phyloP scores from a whole-genome alignment of 2,329 filamentous ascomycete species.

The Bipolaris zeicola region DNA sequence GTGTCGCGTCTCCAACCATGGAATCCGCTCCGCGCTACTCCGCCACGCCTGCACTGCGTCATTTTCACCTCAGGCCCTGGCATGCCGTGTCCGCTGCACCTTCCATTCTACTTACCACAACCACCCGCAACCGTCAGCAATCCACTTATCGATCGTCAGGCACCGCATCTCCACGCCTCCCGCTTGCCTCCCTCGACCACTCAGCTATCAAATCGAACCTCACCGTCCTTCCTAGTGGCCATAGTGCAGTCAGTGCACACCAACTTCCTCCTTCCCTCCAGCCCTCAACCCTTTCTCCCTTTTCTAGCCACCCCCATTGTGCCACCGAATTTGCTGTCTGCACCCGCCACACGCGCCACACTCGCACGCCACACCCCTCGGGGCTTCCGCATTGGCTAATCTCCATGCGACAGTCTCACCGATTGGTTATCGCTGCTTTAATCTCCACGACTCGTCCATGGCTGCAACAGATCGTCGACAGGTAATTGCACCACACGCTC shows the following conservation, averaged over 20 bases:
- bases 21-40: not conserved
- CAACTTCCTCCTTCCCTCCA: not conserved
- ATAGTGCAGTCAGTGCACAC: not conserved
- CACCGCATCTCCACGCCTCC: slow-evolving; percentile 4
- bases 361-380: not conserved
- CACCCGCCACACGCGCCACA: not conserved
- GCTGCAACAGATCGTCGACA: not conserved
- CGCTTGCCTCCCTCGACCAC: not conserved
- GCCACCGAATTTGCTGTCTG: not conserved
- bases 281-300: not conserved
- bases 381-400: not conserved
- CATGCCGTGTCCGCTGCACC: slow-evolving; percentile 17
- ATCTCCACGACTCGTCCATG: not conserved
- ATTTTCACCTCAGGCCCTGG: slow-evolving; percentile 10
- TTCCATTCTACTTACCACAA: not conserved
- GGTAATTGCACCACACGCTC: not conserved
- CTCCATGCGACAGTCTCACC: not conserved
- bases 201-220: not conserved
- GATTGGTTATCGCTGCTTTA: slow-evolving; percentile 1
- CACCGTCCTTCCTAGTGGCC: not conserved
- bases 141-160: slow-evolving; percentile 17
- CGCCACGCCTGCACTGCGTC: slow-evolving; percentile 14
- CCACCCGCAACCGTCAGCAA: not conserved
- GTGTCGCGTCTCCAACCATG: not conserved
- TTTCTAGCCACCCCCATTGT: not conserved